Base-by-base conservation (phyloP, 2,329 filamentous ascomycete species). In the Venturia carpophila region DNA sequence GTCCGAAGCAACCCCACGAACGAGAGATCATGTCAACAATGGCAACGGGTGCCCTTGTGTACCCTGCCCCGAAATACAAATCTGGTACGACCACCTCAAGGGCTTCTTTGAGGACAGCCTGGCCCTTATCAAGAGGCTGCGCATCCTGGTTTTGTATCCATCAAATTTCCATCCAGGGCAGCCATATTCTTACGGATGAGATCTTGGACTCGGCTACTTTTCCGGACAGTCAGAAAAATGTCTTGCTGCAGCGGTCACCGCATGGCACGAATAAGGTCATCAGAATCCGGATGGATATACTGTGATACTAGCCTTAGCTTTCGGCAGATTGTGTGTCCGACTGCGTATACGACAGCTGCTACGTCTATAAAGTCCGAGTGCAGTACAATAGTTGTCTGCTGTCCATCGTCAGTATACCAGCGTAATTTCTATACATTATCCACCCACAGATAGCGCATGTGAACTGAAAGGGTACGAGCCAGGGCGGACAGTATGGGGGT, bases 371-470 rank as follows among this genome's bases (percentile, higher is more conserved):
- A 45, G 1, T 42, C 37, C 39, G 37, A n/a, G 10, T 42, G 21
- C 13, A 61, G 60, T 34, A 61, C 60, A 17, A 27, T 61, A 39
- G 39, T 61, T 17, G 27, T 61, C 21, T 61, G 60, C 37, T 61
- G 60, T 24, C 37, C 60, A 15, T 61, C 37, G 60, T 61, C 43
- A 45, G 60, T 27, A 30, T 42, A 13, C 15, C 1, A 27, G 6
- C 27, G n/a, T 27, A 24, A 1, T 5, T 10, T 27, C 3, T 49
- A 15, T 7, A 5, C 21, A 11, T 27, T 13, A 27, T n/a, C 43
- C 37, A 61, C 24, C 24, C 13, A 42, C 24, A 5, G n/a, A 61
- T 43, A 61, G 58, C 37, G 37, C 27, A 27, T 61, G 43, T 37
- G n/a, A 42, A 15, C 58, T 61, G 34, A 27, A 6, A 37, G 37